Percentiles rank a stretch among this genome's conserved stretches.
Conservation (phyloP, 192 early-diverging fungal genomes). For the Coemansia sp. region DNA sequence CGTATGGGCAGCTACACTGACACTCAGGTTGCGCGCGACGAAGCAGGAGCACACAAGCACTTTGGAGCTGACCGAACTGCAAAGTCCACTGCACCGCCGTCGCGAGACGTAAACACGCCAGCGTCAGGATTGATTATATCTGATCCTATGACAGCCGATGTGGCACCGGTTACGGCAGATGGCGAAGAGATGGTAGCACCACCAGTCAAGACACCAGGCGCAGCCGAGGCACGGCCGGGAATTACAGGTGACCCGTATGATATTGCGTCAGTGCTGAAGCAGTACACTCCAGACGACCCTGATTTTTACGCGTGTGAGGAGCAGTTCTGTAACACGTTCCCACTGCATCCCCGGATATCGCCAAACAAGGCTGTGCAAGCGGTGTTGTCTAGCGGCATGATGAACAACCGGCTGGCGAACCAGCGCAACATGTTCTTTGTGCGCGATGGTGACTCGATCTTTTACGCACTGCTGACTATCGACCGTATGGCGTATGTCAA, state of each 20-base stretch:
- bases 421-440: conserved; percentile 53
- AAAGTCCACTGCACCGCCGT: not conserved
- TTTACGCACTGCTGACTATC: conserved; percentile 36
- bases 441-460: conserved; percentile 44
- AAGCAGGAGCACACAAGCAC: not conserved
- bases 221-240: not conserved
- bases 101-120: not conserved
- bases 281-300: conserved; percentile 33
- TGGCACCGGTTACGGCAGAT: not conserved
- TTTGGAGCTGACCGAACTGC: not conserved
- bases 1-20: conserved; percentile 20
- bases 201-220: not conserved
- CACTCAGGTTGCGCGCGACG: conserved; percentile 21
- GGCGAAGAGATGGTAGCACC: not conserved
- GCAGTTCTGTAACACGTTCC: conserved; percentile 40
- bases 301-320: conserved; percentile 37
- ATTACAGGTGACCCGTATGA: conserved; percentile 15
- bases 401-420: conserved; percentile 48
- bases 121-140: not conserved
- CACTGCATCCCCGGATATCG: conserved; percentile 44
- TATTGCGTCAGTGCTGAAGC: conserved; percentile 44
- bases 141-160: not conserved
- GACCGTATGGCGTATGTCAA: conserved; percentile 35
- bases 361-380: conserved; percentile 27
- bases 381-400: conserved; percentile 47